Evolutionary conservation across 768 basidiomycete genomes (phyloP).

Genomic region (Mycena rebaudengoi): DNA sequence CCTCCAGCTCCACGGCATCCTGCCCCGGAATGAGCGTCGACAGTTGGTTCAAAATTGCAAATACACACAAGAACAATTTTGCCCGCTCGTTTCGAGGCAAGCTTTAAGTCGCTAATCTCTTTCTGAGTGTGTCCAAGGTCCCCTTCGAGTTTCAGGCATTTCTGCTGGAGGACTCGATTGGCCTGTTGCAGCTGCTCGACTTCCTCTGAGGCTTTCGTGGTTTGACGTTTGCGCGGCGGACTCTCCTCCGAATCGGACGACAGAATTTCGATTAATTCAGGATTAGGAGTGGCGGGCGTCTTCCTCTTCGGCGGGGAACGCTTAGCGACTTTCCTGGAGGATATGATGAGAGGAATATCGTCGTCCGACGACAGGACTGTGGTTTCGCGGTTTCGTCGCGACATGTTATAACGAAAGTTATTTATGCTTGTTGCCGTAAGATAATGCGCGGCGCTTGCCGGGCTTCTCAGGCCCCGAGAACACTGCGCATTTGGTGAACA

Average conservation of each 20-base stretch:
- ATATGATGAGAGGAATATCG: conserved; percentile 3
- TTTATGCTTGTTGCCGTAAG: too few relatives aligned
- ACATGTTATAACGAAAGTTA: too few relatives aligned
- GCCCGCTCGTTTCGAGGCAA: conserved; percentile 32
- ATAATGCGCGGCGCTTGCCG: too few relatives aligned
- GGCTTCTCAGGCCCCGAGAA: too few relatives aligned
- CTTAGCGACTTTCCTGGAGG: conserved; percentile 19
- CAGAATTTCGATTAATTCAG: conserved; percentile 64
- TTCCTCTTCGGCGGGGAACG: conserved; percentile 35
- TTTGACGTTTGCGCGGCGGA: conserved; percentile 21
- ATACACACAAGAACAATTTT: conserved; percentile 43
- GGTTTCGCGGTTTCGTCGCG: conserved; percentile 1
- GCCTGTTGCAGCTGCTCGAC: conserved; percentile 55
- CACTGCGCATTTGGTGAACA: not conserved
- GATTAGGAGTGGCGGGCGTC: conserved; percentile 17
- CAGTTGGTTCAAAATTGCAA: not conserved
- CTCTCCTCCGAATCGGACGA: conserved; percentile 61
- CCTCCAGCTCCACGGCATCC: conserved; percentile 58
- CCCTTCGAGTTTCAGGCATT: conserved; percentile 20
- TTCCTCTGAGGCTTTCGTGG: conserved; percentile 38
- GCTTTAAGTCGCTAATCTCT: conserved; percentile 39
- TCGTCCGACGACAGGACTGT: not conserved
- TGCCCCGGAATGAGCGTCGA: conserved; percentile 26
- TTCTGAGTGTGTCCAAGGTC: conserved; percentile 31
- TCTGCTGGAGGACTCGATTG: conserved; percentile 37